Percentiles rank a stretch among this genome's conserved stretches.
Evolutionary conservation across 176 grass and related monocot genomes (phyloP).

Genomic region (Poa annua): DNA sequence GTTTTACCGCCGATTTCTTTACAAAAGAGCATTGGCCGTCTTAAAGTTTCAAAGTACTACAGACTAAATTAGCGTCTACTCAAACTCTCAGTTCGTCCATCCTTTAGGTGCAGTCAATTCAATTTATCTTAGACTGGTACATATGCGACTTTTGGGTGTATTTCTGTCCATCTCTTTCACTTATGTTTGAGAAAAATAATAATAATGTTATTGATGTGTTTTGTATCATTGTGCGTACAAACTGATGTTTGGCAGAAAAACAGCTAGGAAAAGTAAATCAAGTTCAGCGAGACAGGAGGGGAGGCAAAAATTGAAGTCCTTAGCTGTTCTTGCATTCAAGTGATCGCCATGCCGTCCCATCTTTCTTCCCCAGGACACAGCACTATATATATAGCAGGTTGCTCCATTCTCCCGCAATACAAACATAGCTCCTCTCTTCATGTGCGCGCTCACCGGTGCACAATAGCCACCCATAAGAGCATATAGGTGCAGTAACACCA

Average conservation of each 20-base stretch:
- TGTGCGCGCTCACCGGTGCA: slow-evolving; percentile 11
- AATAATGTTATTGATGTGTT: neutral
- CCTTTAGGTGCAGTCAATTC: neutral
- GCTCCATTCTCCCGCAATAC: slow-evolving; percentile 38
- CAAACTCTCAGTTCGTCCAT: neutral
- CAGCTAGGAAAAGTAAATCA: neutral
- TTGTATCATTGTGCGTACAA: neutral
- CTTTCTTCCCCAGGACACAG: slow-evolving; percentile 18
- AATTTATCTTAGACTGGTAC: neutral
- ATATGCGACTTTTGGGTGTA: neutral
- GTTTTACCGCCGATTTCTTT: too few species aligned
- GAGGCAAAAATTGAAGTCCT: slow-evolving; percentile 25
- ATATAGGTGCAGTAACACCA: neutral
- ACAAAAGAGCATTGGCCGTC: neutral
- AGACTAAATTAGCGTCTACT: neutral
- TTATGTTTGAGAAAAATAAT: too few species aligned
- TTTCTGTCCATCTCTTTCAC: too few species aligned
- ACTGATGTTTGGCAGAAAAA: neutral
- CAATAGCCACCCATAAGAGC: neutral
- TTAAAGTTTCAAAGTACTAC: neutral
- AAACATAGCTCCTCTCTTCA: slow-evolving; percentile 20
- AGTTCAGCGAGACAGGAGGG: neutral
- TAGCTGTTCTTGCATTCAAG: neutral
- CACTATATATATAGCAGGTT: slow-evolving; percentile 43
- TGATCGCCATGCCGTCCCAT: neutral